Conservation (phyloP, 768 basidiomycete genomes). For the Mycena olivaceomarginata region DNA sequence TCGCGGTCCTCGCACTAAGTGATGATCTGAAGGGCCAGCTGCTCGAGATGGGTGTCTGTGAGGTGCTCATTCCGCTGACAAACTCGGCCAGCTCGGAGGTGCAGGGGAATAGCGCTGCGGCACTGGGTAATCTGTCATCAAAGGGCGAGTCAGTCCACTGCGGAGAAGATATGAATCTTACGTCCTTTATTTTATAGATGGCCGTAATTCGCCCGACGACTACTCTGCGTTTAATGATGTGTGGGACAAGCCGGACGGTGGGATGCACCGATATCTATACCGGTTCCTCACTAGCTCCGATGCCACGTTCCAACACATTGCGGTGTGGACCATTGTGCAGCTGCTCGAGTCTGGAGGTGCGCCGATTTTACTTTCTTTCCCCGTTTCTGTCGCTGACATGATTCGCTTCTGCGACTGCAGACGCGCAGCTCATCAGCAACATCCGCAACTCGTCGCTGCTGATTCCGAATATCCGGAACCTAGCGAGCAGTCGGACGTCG, state of each 20-base stretch:
- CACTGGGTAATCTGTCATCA: constrained; percentile 97
- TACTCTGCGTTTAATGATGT: constrained; percentile 98
- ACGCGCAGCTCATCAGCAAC: constrained; percentile 92
- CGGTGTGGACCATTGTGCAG: constrained; percentile 99
- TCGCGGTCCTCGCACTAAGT: constrained; percentile 96
- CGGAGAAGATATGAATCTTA: constrained; percentile 25
- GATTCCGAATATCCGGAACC: constrained; percentile 90
- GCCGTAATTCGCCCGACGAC: constrained; percentile 86
- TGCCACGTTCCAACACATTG: constrained; percentile 99
- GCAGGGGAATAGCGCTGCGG: constrained; percentile 98
- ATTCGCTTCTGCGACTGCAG: constrained; percentile 59
- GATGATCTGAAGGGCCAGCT: constrained; percentile 98
- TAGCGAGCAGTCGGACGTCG: constrained; percentile 83
- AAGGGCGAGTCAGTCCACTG: constrained; percentile 71
- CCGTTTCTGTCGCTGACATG: neutral
- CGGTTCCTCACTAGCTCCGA: constrained; percentile 95
- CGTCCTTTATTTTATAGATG: constrained; percentile 68
- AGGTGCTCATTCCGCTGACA: constrained; percentile 97
- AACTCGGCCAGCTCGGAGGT: constrained; percentile 98
- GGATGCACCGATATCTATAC: constrained; percentile 96
- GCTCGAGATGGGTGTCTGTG: constrained; percentile 98
- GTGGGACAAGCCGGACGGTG: constrained; percentile 98
- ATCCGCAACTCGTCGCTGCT: constrained; percentile 90
- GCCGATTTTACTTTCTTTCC: constrained; percentile 37
- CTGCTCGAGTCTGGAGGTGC: constrained; percentile 95